Conservation (phyloP, 2,329 filamentous ascomycete species). For the Myotisia sp. region DNA sequence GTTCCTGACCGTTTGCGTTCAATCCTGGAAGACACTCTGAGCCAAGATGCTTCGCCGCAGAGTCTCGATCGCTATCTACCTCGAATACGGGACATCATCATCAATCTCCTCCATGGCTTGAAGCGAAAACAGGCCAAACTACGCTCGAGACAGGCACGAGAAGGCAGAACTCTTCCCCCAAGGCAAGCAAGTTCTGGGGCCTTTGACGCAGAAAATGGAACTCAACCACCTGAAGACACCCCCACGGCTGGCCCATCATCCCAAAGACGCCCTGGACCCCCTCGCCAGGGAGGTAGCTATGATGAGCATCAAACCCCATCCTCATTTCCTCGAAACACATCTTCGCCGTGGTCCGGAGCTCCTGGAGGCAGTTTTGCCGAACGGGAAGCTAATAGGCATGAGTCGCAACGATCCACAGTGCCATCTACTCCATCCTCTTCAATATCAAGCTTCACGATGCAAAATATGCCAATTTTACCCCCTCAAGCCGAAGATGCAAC, state of each 20-base stretch:
- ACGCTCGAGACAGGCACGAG: constrained; percentile 41
- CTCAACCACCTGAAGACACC: constrained; percentile 31
- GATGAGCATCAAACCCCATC: constrained; percentile 22
- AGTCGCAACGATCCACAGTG: constrained; percentile 24
- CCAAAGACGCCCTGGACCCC: constrained; percentile 18
- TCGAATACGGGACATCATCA: constrained; percentile 93
- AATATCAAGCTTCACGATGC: constrained; percentile 56
- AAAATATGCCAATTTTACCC: constrained; percentile 59
- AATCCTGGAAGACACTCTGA: constrained; percentile 89
- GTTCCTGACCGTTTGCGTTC: constrained; percentile 80
- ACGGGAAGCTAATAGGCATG: constrained; percentile 27
- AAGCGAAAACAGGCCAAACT: constrained; percentile 95
- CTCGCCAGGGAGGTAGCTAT: constrained; percentile 18
- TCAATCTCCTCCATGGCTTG: constrained; percentile 85
- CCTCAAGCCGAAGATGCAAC: constrained; percentile 44
- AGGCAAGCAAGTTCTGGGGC: constrained; percentile 36
- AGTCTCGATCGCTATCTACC: constrained; percentile 90
- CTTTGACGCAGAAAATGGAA: constrained; percentile 30
- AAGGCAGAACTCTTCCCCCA: constrained; percentile 26
- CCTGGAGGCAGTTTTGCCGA: constrained; percentile 23
- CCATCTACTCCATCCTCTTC: constrained; percentile 12
- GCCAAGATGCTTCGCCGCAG: constrained; percentile 86
- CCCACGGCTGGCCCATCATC: constrained; percentile 15
- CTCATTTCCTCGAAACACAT: constrained; percentile 15
- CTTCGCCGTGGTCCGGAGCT: constrained; percentile 17